phyloP scores from a whole-genome alignment of 768 basidiomycete species.

The Amanita muscaria region DNA sequence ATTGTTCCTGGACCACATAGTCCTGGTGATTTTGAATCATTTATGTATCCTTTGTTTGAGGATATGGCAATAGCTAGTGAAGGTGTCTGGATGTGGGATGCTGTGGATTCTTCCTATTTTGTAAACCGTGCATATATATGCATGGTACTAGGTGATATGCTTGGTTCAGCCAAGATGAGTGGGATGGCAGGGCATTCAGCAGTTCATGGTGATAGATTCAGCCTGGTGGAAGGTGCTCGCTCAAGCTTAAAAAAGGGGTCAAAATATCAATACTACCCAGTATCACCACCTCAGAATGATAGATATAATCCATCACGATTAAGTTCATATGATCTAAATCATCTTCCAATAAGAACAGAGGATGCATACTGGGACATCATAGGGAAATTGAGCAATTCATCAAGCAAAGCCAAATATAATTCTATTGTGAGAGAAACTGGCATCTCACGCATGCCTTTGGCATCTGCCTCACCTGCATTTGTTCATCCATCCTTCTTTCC shows the following conservation, averaged over 20 bases:
- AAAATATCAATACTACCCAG: slow-evolving; percentile 22
- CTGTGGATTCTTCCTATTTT: no score
- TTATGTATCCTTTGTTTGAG: slow-evolving; percentile 16
- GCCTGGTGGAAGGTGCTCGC: slow-evolving; percentile 12
- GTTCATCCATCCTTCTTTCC: no score
- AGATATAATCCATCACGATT: slow-evolving; percentile 17
- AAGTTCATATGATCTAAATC: slow-evolving; percentile 15
- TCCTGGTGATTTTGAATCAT: slow-evolving; percentile 17
- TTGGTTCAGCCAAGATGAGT: slow-evolving; percentile 24
- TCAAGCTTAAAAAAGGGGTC: slow-evolving; percentile 14
- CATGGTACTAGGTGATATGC: slow-evolving; percentile 22
- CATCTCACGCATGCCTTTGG: slow-evolving; percentile 8
- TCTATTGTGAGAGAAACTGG: no score
- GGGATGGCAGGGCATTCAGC: slow-evolving; percentile 22
- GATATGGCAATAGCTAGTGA: slow-evolving; percentile 17
- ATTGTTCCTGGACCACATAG: slow-evolving; percentile 15
- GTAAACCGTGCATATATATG: slow-evolving; percentile 16
- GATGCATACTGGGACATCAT: slow-evolving; percentile 20
- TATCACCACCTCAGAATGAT: slow-evolving; percentile 14
- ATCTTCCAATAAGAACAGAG: slow-evolving; percentile 17
- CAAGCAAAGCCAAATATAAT: slow-evolving; percentile 8
- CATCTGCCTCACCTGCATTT: slow-evolving; percentile 22
- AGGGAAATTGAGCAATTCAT: slow-evolving; percentile 10
- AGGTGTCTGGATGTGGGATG: slow-evolving; percentile 18
- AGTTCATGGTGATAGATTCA: slow-evolving; percentile 3